Conservation (phyloP, 2,329 filamentous ascomycete species). For the Ilyonectria mors-panacis region DNA sequence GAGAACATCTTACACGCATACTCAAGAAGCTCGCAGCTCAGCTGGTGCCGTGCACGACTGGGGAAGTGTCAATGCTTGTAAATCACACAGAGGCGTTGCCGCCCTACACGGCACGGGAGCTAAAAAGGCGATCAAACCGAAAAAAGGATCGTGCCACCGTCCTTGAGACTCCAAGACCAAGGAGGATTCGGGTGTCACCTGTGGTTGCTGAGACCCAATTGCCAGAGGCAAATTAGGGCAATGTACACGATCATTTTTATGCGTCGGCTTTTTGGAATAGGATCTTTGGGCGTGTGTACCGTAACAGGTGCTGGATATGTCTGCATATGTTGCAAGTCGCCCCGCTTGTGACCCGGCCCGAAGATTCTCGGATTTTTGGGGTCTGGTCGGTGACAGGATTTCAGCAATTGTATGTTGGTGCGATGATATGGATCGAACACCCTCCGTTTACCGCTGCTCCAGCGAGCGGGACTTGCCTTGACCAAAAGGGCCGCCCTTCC, state of each 20-base stretch:
- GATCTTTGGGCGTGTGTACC: too few species aligned
- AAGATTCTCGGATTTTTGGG: constrained; percentile 43
- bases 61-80: neutral
- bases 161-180: neutral
- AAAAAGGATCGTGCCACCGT: neutral
- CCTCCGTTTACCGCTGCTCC: neutral
- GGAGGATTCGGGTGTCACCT: neutral
- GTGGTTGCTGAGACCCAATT: neutral
- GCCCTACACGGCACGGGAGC: neutral
- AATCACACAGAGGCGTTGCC: neutral
- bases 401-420: constrained; percentile 22
- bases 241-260: too few species aligned
- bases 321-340: constrained; percentile 23
- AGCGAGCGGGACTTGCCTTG: neutral
- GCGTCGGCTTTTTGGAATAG: too few species aligned
- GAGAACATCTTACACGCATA: constrained; percentile 10
- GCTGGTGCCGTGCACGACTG: neutral
- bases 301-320: neutral
- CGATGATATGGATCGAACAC: constrained; percentile 34
- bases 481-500: constrained; percentile 10
- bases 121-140: neutral
- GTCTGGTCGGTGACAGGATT: constrained; percentile 23
- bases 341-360: constrained; percentile 46
- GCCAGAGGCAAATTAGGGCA: too few species aligned
- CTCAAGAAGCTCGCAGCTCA: neutral